These are phyloP conservation scores for Pythium monospermum DNA, from an alignment of 352 stramenopile species.

Conservation along the genomic window DNA sequence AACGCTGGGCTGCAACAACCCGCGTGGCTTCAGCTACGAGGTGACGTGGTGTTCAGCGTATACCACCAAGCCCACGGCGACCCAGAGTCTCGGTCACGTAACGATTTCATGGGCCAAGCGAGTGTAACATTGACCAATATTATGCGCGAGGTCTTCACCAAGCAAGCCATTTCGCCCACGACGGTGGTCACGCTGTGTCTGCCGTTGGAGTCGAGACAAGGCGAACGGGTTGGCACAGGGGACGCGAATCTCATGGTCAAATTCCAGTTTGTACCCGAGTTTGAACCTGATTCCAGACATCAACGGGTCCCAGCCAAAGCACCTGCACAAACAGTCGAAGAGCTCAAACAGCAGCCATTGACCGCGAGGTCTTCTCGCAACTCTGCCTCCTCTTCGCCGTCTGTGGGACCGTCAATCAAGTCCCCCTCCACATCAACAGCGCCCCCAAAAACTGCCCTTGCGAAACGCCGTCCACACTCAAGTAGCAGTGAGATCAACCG, in stretches of 20 bases:
- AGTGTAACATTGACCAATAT: constrained; percentile 35
- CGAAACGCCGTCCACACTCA: constrained; percentile 12
- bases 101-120: constrained; percentile 56
- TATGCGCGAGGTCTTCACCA: constrained; percentile 15
- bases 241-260: constrained; percentile 27
- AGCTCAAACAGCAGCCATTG: neutral
- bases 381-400: neutral
- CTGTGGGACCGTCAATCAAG: constrained; percentile 2
- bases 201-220: constrained; percentile 30
- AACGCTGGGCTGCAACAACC: constrained; percentile 9
- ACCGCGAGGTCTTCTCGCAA: neutral
- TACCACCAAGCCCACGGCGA: constrained; percentile 25
- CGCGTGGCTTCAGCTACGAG: constrained; percentile 45
- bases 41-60: constrained; percentile 59
- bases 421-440: neutral
- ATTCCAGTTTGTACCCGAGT: constrained; percentile 43
- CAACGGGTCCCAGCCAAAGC: neutral
- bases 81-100: neutral
- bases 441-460: neutral
- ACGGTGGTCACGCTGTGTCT: constrained; percentile 9
- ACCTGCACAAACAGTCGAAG: neutral
- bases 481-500: constrained; percentile 63
- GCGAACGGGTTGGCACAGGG: constrained; percentile 17
- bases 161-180: neutral
- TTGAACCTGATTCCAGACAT: constrained; percentile 8